These are phyloP conservation scores for Candida orba DNA, from an alignment of 805 yeast genomes.

Conservation along the genomic window DNA sequence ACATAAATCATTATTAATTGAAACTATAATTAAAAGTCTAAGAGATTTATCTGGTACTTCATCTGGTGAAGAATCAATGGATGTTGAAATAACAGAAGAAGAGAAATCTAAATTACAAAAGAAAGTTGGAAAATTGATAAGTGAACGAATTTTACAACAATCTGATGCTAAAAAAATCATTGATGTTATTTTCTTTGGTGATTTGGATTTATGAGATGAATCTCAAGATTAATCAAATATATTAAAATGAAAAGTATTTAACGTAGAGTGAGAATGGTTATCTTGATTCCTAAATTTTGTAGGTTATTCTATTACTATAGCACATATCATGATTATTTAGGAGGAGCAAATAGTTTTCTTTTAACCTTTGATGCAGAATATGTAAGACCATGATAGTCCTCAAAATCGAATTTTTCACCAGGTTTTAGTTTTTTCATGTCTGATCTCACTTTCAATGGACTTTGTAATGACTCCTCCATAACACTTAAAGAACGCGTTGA, in stretches of 20 bases:
- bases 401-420: conserved; percentile 14
- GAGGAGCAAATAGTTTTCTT: conserved; percentile 31
- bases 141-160: conserved; percentile 41
- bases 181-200: conserved; percentile 72
- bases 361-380: conserved; percentile 17
- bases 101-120: conserved; percentile 39
- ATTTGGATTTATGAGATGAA: conserved; percentile 21
- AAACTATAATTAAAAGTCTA: conserved; percentile 49
- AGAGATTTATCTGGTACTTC: conserved; percentile 33
- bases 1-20: conserved; percentile 43
- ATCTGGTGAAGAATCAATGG: conserved; percentile 27
- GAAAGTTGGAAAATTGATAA: conserved; percentile 56
- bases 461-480: conserved; percentile 7
- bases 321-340: not conserved
- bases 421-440: conserved; percentile 9
- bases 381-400: not conserved
- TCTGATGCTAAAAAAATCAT: conserved; percentile 43
- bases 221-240: not conserved
- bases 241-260: conserved; percentile 2
- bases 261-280: not conserved
- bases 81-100: conserved; percentile 29
- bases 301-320: no score
- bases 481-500: no score
- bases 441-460: conserved; percentile 19
- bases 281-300: no score